These are phyloP conservation scores for Aureobasidium sp. DNA, from an alignment of 2,329 filamentous ascomycete species.

Conservation along the genomic window DNA sequence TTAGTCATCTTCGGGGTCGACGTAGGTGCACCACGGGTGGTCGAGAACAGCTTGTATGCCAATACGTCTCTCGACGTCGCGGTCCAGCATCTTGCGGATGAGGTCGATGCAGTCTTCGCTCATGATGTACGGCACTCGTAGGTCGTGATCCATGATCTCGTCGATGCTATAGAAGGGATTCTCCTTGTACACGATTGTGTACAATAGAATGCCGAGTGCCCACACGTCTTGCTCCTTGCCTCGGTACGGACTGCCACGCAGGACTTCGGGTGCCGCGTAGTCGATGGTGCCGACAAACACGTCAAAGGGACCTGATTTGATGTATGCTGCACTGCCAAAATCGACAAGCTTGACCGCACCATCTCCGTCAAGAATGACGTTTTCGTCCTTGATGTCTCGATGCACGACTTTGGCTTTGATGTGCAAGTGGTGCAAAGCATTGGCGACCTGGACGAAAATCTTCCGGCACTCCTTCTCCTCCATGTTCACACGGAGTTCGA, in stretches of 20 bases:
- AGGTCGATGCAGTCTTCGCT: conserved; percentile 91
- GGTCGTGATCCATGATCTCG: conserved; percentile 96
- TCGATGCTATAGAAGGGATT: conserved; percentile 99
- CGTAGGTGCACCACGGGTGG: conserved; percentile 67
- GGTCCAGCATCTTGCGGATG: conserved; percentile 84
- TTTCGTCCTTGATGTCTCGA: conserved; percentile 98
- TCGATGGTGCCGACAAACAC: conserved; percentile 99
- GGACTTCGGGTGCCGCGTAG: conserved; percentile 96
- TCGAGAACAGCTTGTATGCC: conserved; percentile 83
- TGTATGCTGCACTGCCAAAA: conserved; percentile 95
- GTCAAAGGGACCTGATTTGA: conserved; percentile 96
- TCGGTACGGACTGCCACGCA: conserved; percentile 83
- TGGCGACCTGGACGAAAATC: conserved; percentile 90
- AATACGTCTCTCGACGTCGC: conserved; percentile 74
- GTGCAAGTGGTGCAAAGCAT: conserved; percentile 85
- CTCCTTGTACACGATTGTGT: conserved; percentile 99
- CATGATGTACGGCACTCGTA: conserved; percentile 81
- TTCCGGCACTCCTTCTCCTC: conserved; percentile 87
- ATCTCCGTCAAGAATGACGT: conserved; percentile 91
- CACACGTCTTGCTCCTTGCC: conserved; percentile 98
- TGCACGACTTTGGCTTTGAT: conserved; percentile 88
- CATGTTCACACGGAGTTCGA: conserved; percentile 93
- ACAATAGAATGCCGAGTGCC: conserved; percentile 92
- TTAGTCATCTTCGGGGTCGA: conserved; percentile 15
- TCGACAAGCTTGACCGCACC: conserved; percentile 95